A percentile compares a stretch with the other conserved stretches of the same genome.
These are phyloP conservation scores for Endothia cerciana DNA, from an alignment of 2,329 filamentous ascomycete species.

Conservation along the genomic window DNA sequence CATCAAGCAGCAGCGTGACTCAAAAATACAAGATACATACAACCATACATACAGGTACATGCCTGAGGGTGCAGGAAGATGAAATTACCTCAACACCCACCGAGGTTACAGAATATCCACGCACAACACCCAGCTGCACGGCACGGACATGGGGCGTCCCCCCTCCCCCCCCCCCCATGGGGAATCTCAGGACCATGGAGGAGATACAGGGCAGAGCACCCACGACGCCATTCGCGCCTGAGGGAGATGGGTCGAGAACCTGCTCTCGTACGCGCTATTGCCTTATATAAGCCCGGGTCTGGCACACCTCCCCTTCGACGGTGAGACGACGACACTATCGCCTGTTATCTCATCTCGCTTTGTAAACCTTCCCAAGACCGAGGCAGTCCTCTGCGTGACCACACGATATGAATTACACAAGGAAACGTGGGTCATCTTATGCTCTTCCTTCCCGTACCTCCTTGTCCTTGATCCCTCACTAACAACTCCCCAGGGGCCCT, in stretches of 20 bases:
- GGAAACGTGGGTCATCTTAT: constrained; percentile 38
- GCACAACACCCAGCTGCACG: background rate
- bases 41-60: background rate
- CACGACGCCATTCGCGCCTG: background rate
- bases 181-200: background rate
- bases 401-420: constrained; percentile 41
- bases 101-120: background rate
- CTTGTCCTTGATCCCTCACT: constrained; percentile 20
- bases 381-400: background rate
- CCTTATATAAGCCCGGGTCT: constrained; percentile 3
- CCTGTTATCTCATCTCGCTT: background rate
- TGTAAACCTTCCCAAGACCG: background rate
- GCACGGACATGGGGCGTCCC: background rate
- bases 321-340: background rate
- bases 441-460: constrained; percentile 11
- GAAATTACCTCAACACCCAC: background rate
- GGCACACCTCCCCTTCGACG: background rate
- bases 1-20: background rate
- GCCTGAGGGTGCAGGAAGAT: background rate
- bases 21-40: background rate
- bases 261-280: background rate
- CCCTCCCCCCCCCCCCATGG: no score
- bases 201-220: background rate
- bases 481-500: constrained; percentile 39
- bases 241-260: constrained; percentile 1